A percentile compares a stretch with the other conserved stretches of the same genome.
Conservation (phyloP, 1,139 yeast species). For the Lodderomyces pseudojiufengensis region DNA sequence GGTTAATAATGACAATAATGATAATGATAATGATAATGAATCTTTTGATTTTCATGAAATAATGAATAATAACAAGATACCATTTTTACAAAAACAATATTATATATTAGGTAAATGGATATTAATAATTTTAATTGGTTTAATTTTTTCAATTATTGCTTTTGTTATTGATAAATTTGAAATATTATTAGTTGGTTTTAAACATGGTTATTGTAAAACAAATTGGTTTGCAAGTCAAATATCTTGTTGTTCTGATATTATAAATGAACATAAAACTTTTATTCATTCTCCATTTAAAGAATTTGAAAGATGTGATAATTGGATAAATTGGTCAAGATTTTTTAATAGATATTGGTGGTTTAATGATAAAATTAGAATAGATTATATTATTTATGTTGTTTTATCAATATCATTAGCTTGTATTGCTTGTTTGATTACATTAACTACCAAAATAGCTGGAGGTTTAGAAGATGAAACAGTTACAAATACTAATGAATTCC, state of each 20-base stretch:
- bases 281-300: not conserved
- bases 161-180: slow-evolving; percentile 51
- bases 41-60: not conserved
- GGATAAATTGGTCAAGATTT: slow-evolving; percentile 47
- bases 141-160: slow-evolving; percentile 49
- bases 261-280: slow-evolving; percentile 6
- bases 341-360: slow-evolving; percentile 21
- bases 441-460: slow-evolving; percentile 43
- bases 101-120: slow-evolving; percentile 43
- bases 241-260: slow-evolving; percentile 34
- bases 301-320: slow-evolving; percentile 17
- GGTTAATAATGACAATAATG: slow-evolving; percentile 4
- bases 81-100: slow-evolving; percentile 25
- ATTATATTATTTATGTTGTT: slow-evolving; percentile 38
- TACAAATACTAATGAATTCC: not conserved
- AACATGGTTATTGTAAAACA: slow-evolving; percentile 51
- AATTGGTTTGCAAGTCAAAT: slow-evolving; percentile 47
- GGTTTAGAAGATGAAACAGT: slow-evolving; percentile 8
- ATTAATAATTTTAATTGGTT: slow-evolving; percentile 46
- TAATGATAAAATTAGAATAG: slow-evolving; percentile 17
- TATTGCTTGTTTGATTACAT: slow-evolving; percentile 46
- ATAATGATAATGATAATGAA: not conserved
- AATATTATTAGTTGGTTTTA: slow-evolving; percentile 48
- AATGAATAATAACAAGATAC: slow-evolving; percentile 13
- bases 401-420: slow-evolving; percentile 43